Base-by-base conservation (phyloP, 331 rosid species). In the Malus hybrid region DNA sequence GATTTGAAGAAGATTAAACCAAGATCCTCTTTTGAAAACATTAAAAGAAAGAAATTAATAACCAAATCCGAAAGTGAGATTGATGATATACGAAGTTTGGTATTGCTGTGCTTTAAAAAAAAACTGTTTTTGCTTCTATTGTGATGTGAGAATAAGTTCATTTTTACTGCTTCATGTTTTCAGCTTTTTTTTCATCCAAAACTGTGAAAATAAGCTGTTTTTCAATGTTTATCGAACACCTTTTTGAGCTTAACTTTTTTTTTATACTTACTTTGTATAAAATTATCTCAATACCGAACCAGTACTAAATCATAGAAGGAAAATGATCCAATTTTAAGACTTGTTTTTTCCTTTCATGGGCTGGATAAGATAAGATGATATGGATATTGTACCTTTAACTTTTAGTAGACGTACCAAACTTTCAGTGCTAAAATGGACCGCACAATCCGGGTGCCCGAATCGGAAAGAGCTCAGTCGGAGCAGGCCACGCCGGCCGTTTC, bases 361-460 rank as follows among this genome's bases (percentile, higher is more conserved):
- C 46, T 3, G 13, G 46, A 42, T 10, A 42, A 0, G 19, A 62
- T 62, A 22, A 14, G 67, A 62, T 2, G 0, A 42, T 42, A 3
- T 3, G 46, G 46, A 42, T 3, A 42, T 10, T 42, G 46, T 42
- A 42, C 13, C 46, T 42, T 42, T 42, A 3, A 42, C 5, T 59
- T 62, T 15, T 28, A 1, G 6, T 11, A 14, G 0, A 0, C 36
- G 3, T 0, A 6, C 11, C 8, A 6, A 13, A 12, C 1, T 28
- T 64, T 15, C 44, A 14, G 46, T 29, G 76, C 6, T 14, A 73
- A 73, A 39, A 15, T 1, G 9, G 69, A 52, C 10, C 46, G 46
- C 46, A 52, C 57, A 52, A 52, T 52, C 20, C 57, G 44, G 61
- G 74, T 19, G 69, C 80, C 27, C 64, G 20, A 27, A 70, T 75